Base-by-base conservation (phyloP, 2,329 filamentous ascomycete genomes). In the Neocucurbitaria cava region DNA sequence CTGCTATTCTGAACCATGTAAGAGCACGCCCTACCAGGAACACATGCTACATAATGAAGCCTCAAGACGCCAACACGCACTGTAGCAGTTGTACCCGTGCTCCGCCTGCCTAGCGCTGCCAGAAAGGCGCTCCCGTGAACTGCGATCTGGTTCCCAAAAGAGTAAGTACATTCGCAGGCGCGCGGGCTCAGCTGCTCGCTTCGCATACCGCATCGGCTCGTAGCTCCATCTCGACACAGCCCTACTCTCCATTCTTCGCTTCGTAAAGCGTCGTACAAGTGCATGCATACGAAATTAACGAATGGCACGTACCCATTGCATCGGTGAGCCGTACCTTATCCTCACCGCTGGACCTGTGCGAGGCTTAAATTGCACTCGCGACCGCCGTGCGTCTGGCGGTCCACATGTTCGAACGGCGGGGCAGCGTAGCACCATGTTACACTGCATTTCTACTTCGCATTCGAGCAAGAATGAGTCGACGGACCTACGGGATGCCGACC, bases 181-280 rank as follows among this genome's bases (percentile, higher is more conserved):
- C n/a, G n/a, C n/a, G n/a, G n/a, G n/a, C 52, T 55, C 56, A 64
- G 59, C 59, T 63, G 33, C 51, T 64, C 59, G 57, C 61, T 65
- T 58, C 53, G 49, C 44, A 48, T 54, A 50, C 48, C 54, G 30
- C 45, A 58, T 58, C 49, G 40, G 40, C 36, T 44, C 35, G 52
- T 56, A 42, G 45, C 35, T 44, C 24, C 39, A 41, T 49, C 41
- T 42, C 52, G 50, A 58, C 64, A 62, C 64, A 68, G 64, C 64
- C 65, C 41, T 64, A 62, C 52, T 44, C 31, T 59, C 54, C 56
- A 54, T 59, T 43, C 31, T 13, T 17, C 52, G 56, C 60, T 42
- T 47, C 52, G 47, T 30, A 49, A 48, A 51, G 47, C 46, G 50
- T 58, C 43, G 42, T 43, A 55, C 52, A 44, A 36, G 46, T 50